Conservation (phyloP, 192 early-diverging fungal species). For the Mortierella alpina region DNA sequence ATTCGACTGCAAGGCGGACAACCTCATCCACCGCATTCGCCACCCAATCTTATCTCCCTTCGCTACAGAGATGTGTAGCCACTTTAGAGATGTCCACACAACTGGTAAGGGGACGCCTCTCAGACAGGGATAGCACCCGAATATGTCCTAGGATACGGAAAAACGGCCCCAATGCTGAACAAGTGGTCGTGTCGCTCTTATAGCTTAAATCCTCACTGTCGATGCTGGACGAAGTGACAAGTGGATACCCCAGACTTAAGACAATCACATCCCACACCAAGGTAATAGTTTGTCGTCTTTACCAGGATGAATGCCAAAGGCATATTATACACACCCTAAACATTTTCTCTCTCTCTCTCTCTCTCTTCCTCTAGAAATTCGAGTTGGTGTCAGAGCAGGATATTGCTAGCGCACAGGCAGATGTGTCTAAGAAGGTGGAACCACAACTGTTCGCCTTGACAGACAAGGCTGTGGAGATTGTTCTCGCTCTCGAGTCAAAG, state of each 20-base stretch:
- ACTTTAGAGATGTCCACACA: conserved; percentile 34
- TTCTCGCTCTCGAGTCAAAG: conserved; percentile 17
- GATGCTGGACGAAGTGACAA: conserved; percentile 35
- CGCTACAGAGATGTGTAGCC: conserved; percentile 36
- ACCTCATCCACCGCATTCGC: not conserved
- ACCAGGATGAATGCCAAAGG: not conserved
- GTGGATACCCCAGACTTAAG: conserved; percentile 41
- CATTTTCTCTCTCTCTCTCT: no score
- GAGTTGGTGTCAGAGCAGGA: conserved; percentile 46
- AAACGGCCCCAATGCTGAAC: not conserved
- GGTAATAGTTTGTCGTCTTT: not conserved
- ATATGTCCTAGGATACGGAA: not conserved
- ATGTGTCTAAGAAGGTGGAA: conserved; percentile 20
- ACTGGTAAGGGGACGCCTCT: conserved; percentile 6
- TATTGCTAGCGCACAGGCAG: conserved; percentile 17
- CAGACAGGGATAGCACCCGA: not conserved
- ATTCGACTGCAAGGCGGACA: not conserved
- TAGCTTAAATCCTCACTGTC: conserved; percentile 31
- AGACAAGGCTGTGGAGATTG: conserved; percentile 19
- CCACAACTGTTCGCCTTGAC: conserved; percentile 18
- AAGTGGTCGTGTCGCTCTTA: not conserved
- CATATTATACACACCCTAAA: not conserved
- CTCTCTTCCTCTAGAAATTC: conserved; percentile 13
- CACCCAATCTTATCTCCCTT: conserved; percentile 18
- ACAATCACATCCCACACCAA: conserved; percentile 40